Evolutionary conservation across 768 basidiomycete species (phyloP), one percentile per base, ranked within the genome.

Genomic region (Russula dissimulans): DNA sequence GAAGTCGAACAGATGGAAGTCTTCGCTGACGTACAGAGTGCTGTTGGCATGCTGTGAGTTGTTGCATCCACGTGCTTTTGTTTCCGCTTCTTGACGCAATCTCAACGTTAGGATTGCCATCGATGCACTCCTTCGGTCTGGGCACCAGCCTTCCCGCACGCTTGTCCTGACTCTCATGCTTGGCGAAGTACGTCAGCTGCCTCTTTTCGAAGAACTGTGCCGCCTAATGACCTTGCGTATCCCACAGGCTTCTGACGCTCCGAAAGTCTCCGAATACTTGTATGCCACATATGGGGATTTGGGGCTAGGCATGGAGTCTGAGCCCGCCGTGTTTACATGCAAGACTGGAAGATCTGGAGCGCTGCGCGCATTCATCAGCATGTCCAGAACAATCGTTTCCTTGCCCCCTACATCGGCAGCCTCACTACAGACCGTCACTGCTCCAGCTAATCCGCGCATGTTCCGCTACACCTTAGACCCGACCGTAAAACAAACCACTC

Each of bases 111-210:
- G 60, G n/a, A 51, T 44, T 18, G 49, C 60, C 1, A 12, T 39
- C 4, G 49, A 61, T 14, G 7, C 18, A 14, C 60, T 61, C 4
- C 43, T 56, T 29, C 60, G 34, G 9, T 41, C 17, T 14, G 55
- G 38, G 4, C 14, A 61, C 31, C 60, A 26, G 41, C 60, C 60
- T 41, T 51, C 38, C 0, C 60, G 60, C 15, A 34, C 49, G 5
- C 43, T 56, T 34, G 4, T 61, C n/a, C 4, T 61, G 15, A 42
- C 36, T 49, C 14, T 61, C 26, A 46, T 51, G 22, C 55, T 61
- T 9, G 54, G 60, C 26, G 49, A 56, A 22, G 60, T 56, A 17
- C 38, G 60, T 46, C 12, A 14, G 10, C 34, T 7, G 31, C 5
- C 39, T 5, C 10, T 14, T 0, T 9, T 5, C 3, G 42, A 4